Percentiles rank a stretch among this genome's conserved stretches.
Evolutionary conservation across 208 protist species (phyloP).

Genomic region (Crithidia acanthocephali): DNA sequence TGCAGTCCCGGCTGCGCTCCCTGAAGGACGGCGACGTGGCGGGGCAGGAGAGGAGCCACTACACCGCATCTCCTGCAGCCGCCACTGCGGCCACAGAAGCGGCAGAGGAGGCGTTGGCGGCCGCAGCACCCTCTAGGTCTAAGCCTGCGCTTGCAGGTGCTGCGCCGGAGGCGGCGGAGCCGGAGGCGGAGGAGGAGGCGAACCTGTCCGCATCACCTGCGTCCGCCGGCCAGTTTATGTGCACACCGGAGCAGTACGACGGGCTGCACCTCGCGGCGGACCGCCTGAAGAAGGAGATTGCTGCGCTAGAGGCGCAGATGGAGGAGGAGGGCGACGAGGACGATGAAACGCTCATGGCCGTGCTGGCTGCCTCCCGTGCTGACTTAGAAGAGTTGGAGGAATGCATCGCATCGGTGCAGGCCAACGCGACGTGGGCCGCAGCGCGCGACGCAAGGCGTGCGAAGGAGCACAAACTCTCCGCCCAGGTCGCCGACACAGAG

Average conservation of each 20-base stretch:
- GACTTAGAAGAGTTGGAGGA: constrained; percentile 91
- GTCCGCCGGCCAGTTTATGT: constrained; percentile 56
- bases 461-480: constrained; percentile 40
- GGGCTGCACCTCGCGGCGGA: constrained; percentile 79
- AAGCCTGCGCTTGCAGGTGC: background rate
- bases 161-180: background rate
- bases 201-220: constrained; percentile 7
- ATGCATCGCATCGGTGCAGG: constrained; percentile 80
- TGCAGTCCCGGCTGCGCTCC: constrained; percentile 46
- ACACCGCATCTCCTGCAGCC: background rate
- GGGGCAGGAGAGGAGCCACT: background rate
- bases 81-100: background rate
- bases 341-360: constrained; percentile 94
- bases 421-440: constrained; percentile 70
- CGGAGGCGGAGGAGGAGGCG: constrained; percentile 4
- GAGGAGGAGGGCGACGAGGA: constrained; percentile 85
- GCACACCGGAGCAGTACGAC: constrained; percentile 92
- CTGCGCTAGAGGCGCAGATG: constrained; percentile 85
- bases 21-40: constrained; percentile 20
- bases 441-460: constrained; percentile 59
- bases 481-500: constrained; percentile 30
- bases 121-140: background rate
- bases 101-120: background rate
- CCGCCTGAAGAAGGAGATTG: constrained; percentile 85
- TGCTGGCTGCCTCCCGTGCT: constrained; percentile 81